A percentile compares a stretch with the other conserved stretches of the same genome.
Evolutionary conservation across 2,329 filamentous ascomycete species (phyloP).

Genomic region (Phaeosphaeria sp.): DNA sequence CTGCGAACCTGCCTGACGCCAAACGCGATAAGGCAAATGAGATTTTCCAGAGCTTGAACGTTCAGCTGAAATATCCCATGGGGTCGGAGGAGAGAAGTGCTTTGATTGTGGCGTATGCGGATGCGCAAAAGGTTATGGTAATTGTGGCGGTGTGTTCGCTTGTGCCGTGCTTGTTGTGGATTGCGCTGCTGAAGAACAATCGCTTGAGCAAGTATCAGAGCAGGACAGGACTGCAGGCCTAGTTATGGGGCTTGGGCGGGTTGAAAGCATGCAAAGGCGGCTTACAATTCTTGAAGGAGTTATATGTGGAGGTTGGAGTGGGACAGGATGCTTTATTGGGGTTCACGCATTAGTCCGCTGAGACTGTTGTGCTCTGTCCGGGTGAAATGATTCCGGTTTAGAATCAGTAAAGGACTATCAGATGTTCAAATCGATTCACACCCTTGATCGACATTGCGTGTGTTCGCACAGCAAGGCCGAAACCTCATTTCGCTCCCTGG

Average conservation of each 20-base stretch:
- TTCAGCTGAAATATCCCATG: slow-evolving; percentile 60
- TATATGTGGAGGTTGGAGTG: no score
- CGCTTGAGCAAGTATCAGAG: slow-evolving; percentile 13
- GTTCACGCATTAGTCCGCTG: no score
- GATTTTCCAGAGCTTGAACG: slow-evolving; percentile 52
- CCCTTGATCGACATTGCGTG: no score
- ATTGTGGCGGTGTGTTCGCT: slow-evolving; percentile 36
- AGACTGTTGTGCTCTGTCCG: no score
- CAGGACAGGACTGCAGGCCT: neutral
- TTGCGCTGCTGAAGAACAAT: slow-evolving; percentile 27
- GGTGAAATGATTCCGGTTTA: no score
- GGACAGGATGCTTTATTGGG: no score
- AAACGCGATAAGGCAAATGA: slow-evolving; percentile 7
- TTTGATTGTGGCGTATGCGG: slow-evolving; percentile 39
- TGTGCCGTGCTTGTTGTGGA: slow-evolving; percentile 29
- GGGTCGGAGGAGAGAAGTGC: slow-evolving; percentile 55
- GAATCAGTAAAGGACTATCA: no score
- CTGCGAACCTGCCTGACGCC: slow-evolving; percentile 22
- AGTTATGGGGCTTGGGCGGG: neutral
- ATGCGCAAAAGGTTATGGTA: slow-evolving; percentile 39
- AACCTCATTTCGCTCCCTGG: no score
- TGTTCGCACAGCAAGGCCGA: no score
- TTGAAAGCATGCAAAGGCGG: neutral
- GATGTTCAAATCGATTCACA: no score
- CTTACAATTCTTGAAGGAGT: neutral